Conservation (phyloP, 1,284 basidiomycete genomes). For the Spongispora temasekensis region DNA sequence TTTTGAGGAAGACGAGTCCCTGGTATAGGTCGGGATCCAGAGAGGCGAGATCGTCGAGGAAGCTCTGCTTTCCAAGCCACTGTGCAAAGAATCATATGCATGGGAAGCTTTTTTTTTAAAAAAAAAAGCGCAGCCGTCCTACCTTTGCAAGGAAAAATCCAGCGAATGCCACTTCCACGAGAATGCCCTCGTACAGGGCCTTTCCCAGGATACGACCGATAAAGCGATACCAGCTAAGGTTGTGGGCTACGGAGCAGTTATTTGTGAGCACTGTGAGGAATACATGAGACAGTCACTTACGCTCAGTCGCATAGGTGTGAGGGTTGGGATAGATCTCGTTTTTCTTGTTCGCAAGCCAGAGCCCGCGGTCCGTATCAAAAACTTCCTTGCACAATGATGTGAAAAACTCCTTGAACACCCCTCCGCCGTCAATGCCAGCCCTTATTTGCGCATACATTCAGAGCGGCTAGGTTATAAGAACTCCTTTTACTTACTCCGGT, state of each 20-base stretch:
- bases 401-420: conserved; percentile 97
- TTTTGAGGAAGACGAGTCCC: conserved; percentile 91
- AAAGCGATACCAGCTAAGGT: conserved; percentile 92
- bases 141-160: conserved; percentile 94
- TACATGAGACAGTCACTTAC: conserved; percentile 42
- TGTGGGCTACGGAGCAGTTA: conserved; percentile 56
- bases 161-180: conserved; percentile 96
- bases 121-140: too few species aligned
- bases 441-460: conserved; percentile 39
- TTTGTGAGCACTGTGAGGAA: conserved; percentile 4
- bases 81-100: conserved; percentile 38
- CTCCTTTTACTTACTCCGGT: conserved; percentile 61
- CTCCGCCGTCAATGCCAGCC: conserved; percentile 93
- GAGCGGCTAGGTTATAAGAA: background rate
- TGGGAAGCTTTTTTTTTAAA: too few species aligned
- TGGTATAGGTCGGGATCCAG: conserved; percentile 94
- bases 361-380: conserved; percentile 91
- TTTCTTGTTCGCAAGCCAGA: conserved; percentile 89
- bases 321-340: conserved; percentile 97
- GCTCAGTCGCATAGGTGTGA: conserved; percentile 83
- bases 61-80: conserved; percentile 90
- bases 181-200: conserved; percentile 94
- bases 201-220: conserved; percentile 94
- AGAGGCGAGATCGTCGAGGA: conserved; percentile 87
- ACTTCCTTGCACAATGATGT: conserved; percentile 91